Evolutionary conservation across 108 stramenopile genomes (phyloP), one percentile per base, ranked within the genome.

Genomic region (Nitzschia sp.): DNA sequence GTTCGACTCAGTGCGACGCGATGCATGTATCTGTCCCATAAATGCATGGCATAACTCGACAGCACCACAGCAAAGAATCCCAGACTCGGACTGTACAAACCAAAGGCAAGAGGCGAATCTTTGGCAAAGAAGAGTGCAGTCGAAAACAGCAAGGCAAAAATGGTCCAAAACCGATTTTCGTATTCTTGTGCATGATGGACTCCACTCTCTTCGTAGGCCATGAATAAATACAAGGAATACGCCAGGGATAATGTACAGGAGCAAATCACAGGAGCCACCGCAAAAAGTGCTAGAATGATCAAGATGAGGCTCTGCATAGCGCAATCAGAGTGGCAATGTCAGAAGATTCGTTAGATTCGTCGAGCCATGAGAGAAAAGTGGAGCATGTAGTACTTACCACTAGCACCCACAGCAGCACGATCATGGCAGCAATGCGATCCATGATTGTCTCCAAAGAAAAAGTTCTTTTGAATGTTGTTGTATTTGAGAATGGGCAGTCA

Each of bases 91-190:
- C 71, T 82, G 45, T 76, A 74, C 2, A 34, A 19, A 34, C 88
- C 93, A 59, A 94, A 82, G 29, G 82, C 89, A 13, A 80, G 26
- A 19, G 96, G 96, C 2, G 92, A 93, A 67, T 97, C 96, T 59
- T 83, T 70, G 31, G 90, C 91, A 57, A 91, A 97, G 46, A 95
- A 82, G 26, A 86, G 65, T 21, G 91, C 88, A 31, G 87, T 85
- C n/a, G 86, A 85, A 29, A 94, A 70, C 2, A 92, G 59, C 33
- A 89, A 53, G 5, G 87, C 89, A 78, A 95, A 85, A 45, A 93
- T 74, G 8, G 95, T 97, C 96, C 95, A 95, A 68, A 97, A 97
- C 61, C 95, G 76, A 75, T 97, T 97, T 70, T 97, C 96, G 47
- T 89, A 93, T 74, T 95, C 95, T 79, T 93, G 92, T 11, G 95